Evolutionary conservation across 2,329 filamentous ascomycete genomes (phyloP).

Genomic region (Aspergillus persii): DNA sequence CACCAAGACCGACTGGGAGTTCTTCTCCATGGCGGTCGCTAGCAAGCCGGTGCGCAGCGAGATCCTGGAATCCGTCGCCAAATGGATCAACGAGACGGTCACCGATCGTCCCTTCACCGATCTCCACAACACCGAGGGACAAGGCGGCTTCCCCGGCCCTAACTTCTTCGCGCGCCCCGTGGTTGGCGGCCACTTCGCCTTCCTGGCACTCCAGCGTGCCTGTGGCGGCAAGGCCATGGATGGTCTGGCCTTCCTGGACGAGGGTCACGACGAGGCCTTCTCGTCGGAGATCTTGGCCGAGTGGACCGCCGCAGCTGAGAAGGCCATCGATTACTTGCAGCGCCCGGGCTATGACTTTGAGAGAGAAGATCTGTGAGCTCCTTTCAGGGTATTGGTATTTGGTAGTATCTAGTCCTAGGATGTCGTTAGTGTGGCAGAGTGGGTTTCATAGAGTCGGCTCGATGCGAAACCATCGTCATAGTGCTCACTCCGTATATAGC

Average conservation of each 20-base stretch:
- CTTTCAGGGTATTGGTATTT: neutral
- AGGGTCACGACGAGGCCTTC: conserved; percentile 18
- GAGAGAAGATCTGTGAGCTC: conserved; percentile 25
- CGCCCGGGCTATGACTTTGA: conserved; percentile 15
- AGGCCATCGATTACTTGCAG: conserved; percentile 22
- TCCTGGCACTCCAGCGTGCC: conserved; percentile 75
- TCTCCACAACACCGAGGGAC: conserved; percentile 75
- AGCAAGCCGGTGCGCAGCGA: conserved; percentile 65
- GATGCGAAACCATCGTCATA: too few species aligned
- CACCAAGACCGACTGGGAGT: conserved; percentile 88
- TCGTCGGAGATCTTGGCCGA: conserved; percentile 10
- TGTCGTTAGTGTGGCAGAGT: too few species aligned
- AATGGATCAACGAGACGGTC: conserved; percentile 79
- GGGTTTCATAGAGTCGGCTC: too few species aligned
- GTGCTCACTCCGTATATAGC: too few species aligned
- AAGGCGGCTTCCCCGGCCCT: conserved; percentile 70
- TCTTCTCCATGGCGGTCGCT: conserved; percentile 79
- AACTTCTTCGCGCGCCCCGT: conserved; percentile 80
- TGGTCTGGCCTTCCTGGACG: conserved; percentile 52
- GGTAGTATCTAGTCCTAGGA: too few species aligned
- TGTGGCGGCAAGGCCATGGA: conserved; percentile 68
- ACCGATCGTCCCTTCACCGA: conserved; percentile 78
- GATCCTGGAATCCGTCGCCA: conserved; percentile 71
- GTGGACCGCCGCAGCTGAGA: conserved; percentile 23
- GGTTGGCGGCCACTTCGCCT: conserved; percentile 81